Conservation (phyloP, 352 stramenopile genomes). For the Phytophthora citricola region DNA sequence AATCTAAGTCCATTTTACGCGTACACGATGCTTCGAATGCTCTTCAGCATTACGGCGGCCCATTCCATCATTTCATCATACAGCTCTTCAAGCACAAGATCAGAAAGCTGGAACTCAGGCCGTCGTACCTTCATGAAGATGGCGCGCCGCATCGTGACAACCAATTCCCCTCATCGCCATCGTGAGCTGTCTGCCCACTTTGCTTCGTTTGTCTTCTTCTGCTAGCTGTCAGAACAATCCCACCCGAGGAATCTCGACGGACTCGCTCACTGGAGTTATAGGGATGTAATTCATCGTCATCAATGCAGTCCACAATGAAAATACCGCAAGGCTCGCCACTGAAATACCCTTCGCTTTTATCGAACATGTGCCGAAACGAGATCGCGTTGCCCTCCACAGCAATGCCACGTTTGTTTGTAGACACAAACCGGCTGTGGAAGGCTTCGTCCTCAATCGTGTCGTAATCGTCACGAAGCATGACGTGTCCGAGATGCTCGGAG, state of each 20-base stretch:
- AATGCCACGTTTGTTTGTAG: slow-evolving; percentile 26
- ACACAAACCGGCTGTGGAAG: slow-evolving; percentile 39
- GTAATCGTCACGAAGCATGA: slow-evolving; percentile 49
- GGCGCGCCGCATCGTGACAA: slow-evolving; percentile 36
- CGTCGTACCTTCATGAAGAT: slow-evolving; percentile 26
- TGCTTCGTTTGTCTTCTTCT: slow-evolving; percentile 11
- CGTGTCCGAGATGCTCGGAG: slow-evolving; percentile 39
- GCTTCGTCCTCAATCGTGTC: slow-evolving; percentile 32
- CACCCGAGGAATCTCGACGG: slow-evolving; percentile 35
- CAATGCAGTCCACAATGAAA: slow-evolving; percentile 30
- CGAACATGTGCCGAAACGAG: slow-evolving; percentile 32
- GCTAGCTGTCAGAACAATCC: slow-evolving; percentile 32
- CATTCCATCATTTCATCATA: slow-evolving; percentile 21
- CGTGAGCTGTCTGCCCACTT: not conserved
- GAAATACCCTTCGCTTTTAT: slow-evolving; percentile 10
- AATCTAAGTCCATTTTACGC: not conserved
- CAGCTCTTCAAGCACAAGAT: slow-evolving; percentile 12
- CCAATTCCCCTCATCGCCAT: slow-evolving; percentile 10
- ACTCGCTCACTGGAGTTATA: slow-evolving; percentile 30
- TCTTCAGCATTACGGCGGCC: slow-evolving; percentile 30
- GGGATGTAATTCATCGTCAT: slow-evolving; percentile 37
- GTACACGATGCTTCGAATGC: slow-evolving; percentile 18
- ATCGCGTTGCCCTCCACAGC: slow-evolving; percentile 37
- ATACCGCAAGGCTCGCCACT: slow-evolving; percentile 14
- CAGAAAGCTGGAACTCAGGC: slow-evolving; percentile 15